Evolutionary conservation across 345 rosid species (phyloP), one percentile per base, ranked within the genome.

Genomic region (Alliaria petiolata): DNA sequence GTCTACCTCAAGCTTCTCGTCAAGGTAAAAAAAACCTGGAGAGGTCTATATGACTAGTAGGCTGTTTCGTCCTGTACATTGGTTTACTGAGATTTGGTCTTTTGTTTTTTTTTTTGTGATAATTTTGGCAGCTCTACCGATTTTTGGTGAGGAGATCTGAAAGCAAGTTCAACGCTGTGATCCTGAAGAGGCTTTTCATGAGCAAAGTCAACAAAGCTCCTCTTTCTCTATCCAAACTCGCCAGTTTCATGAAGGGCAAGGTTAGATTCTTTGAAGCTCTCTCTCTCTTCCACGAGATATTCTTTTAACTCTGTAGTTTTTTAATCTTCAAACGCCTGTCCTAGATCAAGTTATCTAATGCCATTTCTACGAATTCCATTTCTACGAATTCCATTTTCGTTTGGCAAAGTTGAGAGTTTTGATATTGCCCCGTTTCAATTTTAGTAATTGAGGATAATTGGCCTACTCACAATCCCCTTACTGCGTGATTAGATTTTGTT

Each of bases 1-100:
- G 81, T 93, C 69, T 93, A 91, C 76, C 98, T 93, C 45, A 93
- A 91, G 82, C 97, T 93, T 17, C 86, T 93, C 71, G 98, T 93
- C 71, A 93, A 93, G 97, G 96, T 93, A 25, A 20, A 22, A 63
- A 93, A 4, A 22, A 10, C 35, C 51, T 20, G 4, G 19, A 65
- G 4, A 1, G 1, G 8, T n/a, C 6, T 8, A 4, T 17, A 10
- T 38, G 31, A n/a, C 16, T 14, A 13, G 4, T 35, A 12, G 13
- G 17, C 13, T 39, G 11, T 16, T 34, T 57, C 58, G 4, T 17
- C 3, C 5, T 4, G 31, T 34, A 22, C 11, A 30, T 4, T 10
- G 4, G 9, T 25, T 49, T 19, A 16, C 10, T 50, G 7, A 22
- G 30, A 49, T 47, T 54, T n/a, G n/a, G n/a, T n/a, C n/a, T n/a